Percentiles rank a stretch among this genome's conserved stretches.
Evolutionary conservation across 73 alveolate species (phyloP).

Genomic region (Uronychia setigera): DNA sequence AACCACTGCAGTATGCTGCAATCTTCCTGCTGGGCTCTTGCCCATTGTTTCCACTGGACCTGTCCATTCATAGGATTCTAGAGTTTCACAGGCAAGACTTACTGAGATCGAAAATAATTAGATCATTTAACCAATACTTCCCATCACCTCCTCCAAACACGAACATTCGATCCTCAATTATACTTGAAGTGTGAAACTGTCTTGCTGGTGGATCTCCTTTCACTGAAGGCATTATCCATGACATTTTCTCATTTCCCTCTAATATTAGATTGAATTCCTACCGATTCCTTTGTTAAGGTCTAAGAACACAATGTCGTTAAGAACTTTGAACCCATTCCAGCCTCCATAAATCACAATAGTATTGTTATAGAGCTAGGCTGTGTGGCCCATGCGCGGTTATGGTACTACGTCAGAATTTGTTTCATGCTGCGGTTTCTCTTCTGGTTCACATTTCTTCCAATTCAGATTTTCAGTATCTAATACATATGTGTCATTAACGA

Average conservation of each 20-base stretch:
- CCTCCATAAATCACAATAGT: slow-evolving; percentile 82
- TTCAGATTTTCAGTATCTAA: slow-evolving; percentile 60
- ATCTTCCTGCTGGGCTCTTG: slow-evolving; percentile 74
- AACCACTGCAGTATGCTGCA: slow-evolving; percentile 74
- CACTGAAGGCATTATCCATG: slow-evolving; percentile 10
- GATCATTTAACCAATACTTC: slow-evolving; percentile 79
- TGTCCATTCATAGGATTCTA: slow-evolving; percentile 45
- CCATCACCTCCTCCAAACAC: slow-evolving; percentile 93
- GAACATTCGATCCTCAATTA: slow-evolving; percentile 71
- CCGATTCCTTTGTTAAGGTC: slow-evolving; percentile 61
- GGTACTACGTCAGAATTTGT: slow-evolving; percentile 38
- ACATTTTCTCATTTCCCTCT: slow-evolving; percentile 9
- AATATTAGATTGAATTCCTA: not conserved
- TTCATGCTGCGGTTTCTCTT: slow-evolving; percentile 1
- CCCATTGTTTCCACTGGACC: slow-evolving; percentile 71
- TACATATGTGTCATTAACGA: slow-evolving; percentile 75
- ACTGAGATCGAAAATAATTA: slow-evolving; percentile 55
- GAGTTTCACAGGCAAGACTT: not conserved
- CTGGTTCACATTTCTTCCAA: slow-evolving; percentile 19
- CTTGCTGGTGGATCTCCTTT: slow-evolving; percentile 75
- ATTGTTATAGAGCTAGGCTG: slow-evolving; percentile 68
- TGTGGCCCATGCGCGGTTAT: slow-evolving; percentile 85
- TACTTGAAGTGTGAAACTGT: slow-evolving; percentile 81
- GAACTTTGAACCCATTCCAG: slow-evolving; percentile 85
- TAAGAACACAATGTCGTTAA: slow-evolving; percentile 67